A percentile compares a stretch with the other conserved stretches of the same genome.
phyloP scores from a whole-genome alignment of 306 rosid genomes.

The Rubus parviflorus region DNA sequence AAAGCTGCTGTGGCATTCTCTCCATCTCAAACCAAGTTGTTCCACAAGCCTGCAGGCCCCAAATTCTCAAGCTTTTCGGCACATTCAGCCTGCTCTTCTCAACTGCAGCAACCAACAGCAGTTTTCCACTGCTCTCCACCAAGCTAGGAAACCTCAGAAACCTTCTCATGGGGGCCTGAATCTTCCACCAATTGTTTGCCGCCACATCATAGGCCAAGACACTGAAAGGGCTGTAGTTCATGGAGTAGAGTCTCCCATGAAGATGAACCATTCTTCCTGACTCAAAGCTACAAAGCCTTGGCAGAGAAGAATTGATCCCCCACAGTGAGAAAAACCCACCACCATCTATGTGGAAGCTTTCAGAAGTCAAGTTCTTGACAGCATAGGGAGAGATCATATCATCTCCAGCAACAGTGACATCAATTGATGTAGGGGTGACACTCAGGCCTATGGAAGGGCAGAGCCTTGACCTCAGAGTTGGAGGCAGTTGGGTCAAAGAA shows the following conservation, averaged over 20 bases:
- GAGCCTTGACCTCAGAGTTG: constrained; percentile 72
- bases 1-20: constrained; percentile 90
- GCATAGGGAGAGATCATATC: constrained; percentile 95
- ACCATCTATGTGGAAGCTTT: constrained; percentile 77
- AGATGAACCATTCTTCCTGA: constrained; percentile 72
- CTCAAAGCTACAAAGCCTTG: constrained; percentile 81
- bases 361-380: constrained; percentile 79
- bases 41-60: constrained; percentile 80
- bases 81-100: constrained; percentile 91
- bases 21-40: constrained; percentile 86
- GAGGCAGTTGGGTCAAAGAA: constrained; percentile 68
- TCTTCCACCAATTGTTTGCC: constrained; percentile 68
- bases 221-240: constrained; percentile 88
- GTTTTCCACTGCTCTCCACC: constrained; percentile 63
- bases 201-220: constrained; percentile 58
- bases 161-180: constrained; percentile 92
- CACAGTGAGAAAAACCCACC: constrained; percentile 83
- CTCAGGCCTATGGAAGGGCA: constrained; percentile 78
- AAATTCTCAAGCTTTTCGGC: constrained; percentile 79
- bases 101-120: constrained; percentile 72
- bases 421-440: constrained; percentile 60
- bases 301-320: constrained; percentile 71
- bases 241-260: constrained; percentile 69
- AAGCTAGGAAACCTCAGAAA: constrained; percentile 69
- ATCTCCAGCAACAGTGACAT: constrained; percentile 78